Percentiles rank a stretch among this genome's conserved stretches.
These are phyloP conservation scores for Eimeria tenella DNA, from an alignment of 169 alveolate genomes.

Conservation along the genomic window DNA sequence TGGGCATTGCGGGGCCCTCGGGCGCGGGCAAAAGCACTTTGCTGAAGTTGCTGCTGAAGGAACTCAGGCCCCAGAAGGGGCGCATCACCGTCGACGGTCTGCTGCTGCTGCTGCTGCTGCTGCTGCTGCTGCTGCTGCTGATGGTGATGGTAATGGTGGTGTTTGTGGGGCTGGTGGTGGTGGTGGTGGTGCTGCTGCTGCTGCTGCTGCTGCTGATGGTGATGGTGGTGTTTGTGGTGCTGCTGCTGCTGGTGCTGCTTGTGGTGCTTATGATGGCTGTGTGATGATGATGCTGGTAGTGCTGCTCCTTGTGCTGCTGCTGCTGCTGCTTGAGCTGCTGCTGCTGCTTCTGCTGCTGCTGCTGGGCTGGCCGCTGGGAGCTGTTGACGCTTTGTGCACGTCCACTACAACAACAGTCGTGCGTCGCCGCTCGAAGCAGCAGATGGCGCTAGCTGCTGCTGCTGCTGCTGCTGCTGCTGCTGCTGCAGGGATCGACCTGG, in stretches of 20 bases:
- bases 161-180: slow-evolving; percentile 4
- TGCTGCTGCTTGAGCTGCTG: slow-evolving; percentile 5
- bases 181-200: slow-evolving; percentile 35
- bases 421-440: not conserved
- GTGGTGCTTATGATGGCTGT: not conserved
- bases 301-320: slow-evolving; percentile 14
- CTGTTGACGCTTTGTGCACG: not conserved
- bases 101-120: slow-evolving; percentile 45
- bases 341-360: not conserved
- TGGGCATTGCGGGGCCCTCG: slow-evolving; percentile 51
- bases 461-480: slow-evolving; percentile 51
- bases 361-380: not conserved
- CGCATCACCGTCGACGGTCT: slow-evolving; percentile 63
- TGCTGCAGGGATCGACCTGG: slow-evolving; percentile 47
- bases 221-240: too few relatives aligned
- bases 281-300: too few relatives aligned
- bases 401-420: not conserved
- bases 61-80: slow-evolving; percentile 34
- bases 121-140: not conserved
- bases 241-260: not conserved
- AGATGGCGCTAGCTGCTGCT: slow-evolving; percentile 20
- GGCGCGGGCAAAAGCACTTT: slow-evolving; percentile 65
- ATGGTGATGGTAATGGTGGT: not conserved
- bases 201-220: not conserved
- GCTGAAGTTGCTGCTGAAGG: slow-evolving; percentile 52